Base-by-base conservation (phyloP, 139 green algal species). In the Limnomonas spitsbergensis region DNA sequence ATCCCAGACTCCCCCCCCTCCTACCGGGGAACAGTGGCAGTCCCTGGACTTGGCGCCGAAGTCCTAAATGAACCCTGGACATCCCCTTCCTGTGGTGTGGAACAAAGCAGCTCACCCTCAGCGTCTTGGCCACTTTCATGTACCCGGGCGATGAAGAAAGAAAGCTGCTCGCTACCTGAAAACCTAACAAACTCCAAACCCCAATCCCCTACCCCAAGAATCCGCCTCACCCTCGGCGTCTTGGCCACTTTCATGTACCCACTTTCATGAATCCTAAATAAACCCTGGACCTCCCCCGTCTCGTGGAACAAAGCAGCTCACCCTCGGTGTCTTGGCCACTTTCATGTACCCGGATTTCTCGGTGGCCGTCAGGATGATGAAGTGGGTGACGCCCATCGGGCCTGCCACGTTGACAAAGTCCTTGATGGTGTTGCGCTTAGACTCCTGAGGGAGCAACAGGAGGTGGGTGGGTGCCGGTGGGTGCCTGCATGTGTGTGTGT, bases 381-480 rank as follows among this genome's bases (percentile, higher is more conserved):
- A 94, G 85, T 99, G 96, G 6, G 88, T 95, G 24, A 99, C 92
- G 0, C 96, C 96, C 77, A 99, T 83, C 0, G 95, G 95, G 0
- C 95, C 96, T 2, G 93, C 89, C 69, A 99, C 93, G 3, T 95
- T 74, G 38, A 99, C 85, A 87, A 99, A 99, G 83, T 99, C 96
- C 75, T 95, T 97, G 47, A 99, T 80, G 32, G 81, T 87, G 83
- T 98, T 98, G 1, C 68, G 38, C 74, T 88, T 92, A 38, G 86
- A 92, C 79, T 96, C 92, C 86, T 92, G 88, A 40, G 80, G 20
- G 29, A 29, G 47, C 47, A n/a, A n/a, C n/a, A 27, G 7, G 61
- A 34, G 3, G 27, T 3, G 2, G 31, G 32, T 34, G n/a, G 24
- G 42, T 20, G 31, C 26, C 1, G 72, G 29, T 26, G 31, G 1